Percentiles rank a stretch among this genome's conserved stretches.
phyloP scores from a whole-genome alignment of 306 rosid genomes.

The Dicorynia guianensis region DNA sequence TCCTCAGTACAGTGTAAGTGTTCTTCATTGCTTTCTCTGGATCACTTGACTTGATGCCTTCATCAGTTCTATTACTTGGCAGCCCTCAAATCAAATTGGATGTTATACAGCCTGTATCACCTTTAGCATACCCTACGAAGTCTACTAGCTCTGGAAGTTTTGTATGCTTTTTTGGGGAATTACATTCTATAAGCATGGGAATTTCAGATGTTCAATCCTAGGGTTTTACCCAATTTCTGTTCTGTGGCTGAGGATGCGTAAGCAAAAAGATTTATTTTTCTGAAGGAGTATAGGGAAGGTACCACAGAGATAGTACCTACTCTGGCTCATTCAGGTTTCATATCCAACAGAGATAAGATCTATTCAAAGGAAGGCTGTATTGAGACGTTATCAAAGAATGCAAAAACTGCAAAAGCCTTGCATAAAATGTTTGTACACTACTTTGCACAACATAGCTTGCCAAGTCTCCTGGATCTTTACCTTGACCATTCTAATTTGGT shows the following conservation, averaged over 20 bases:
- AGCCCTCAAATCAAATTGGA: conserved; percentile 89
- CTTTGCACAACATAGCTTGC: conserved; percentile 75
- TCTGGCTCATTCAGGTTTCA: conserved; percentile 83
- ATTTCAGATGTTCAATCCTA: conserved; percentile 73
- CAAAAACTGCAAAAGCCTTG: conserved; percentile 65
- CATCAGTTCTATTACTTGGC: conserved; percentile 62
- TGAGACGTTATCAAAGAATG: conserved; percentile 52
- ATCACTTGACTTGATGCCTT: conserved; percentile 74
- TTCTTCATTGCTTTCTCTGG: no score
- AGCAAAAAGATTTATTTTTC: conserved; percentile 73
- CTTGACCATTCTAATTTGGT: conserved; percentile 76
- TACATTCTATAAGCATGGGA: conserved; percentile 76
- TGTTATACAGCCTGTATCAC: conserved; percentile 59
- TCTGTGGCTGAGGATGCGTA: conserved; percentile 80
- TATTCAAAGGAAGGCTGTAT: conserved; percentile 51
- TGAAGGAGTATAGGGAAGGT: conserved; percentile 93
- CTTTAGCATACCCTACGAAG: conserved; percentile 59
- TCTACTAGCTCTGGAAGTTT: conserved; percentile 66
- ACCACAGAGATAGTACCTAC: conserved; percentile 70
- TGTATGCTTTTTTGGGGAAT: conserved; percentile 75
- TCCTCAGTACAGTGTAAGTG: no score
- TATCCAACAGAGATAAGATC: conserved; percentile 49
- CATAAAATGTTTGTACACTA: conserved; percentile 74
- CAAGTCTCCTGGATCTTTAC: conserved; percentile 87
- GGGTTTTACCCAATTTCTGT: conserved; percentile 60